Evolutionary conservation across 2,329 filamentous ascomycete genomes (phyloP), one percentile per base, ranked within the genome.

Genomic region (Talaromyces amestolkiae): DNA sequence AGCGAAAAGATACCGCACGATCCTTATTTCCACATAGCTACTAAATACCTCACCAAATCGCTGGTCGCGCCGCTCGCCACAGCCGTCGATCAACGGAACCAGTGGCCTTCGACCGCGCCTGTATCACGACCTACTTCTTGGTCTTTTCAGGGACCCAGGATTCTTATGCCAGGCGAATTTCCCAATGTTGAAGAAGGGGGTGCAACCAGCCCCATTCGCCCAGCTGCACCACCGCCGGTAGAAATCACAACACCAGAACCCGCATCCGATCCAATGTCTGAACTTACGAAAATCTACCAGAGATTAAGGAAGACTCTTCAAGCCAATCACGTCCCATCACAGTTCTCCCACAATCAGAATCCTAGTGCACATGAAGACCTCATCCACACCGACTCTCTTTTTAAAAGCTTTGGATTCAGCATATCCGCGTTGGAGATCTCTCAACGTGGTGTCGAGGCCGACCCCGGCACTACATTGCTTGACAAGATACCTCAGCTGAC

Each of bases 341-440:
- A 75, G 1, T 85, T 83, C 69, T 72, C 73, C 13, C 80, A 82
- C 60, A 76, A 76, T 2, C 74, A 80, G 15, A 77, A 79, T 10
- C 73, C 77, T 3, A 72, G 77, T 6, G 72, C 71, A 19, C 74
- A 72, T 10, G 82, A 85, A 51, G 84, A 86, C 53, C 71, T 84
- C 65, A 80, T 82, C 1, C 75, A 83, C 66, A 81, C 81, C 1
- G 78, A 79, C 67, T 76, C 75, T 4, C 66, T 81, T 58, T 76
- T 80, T 63, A 76, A 75, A 65, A 80, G 72, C 66, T 87, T 97
- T 15, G 94, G 92, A 1, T 92, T 89, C 74, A 94, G 93, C 0
- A 93, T 99, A 66, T 89, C 93, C 9, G 89, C 93, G 0, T 88
- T 91, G 3, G 95, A 99, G 78, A 97, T 98, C 69, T 89, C 93